These are phyloP conservation scores for Teratosphaeria zuluensis DNA, from an alignment of 2,329 filamentous ascomycete genomes.

Conservation along the genomic window DNA sequence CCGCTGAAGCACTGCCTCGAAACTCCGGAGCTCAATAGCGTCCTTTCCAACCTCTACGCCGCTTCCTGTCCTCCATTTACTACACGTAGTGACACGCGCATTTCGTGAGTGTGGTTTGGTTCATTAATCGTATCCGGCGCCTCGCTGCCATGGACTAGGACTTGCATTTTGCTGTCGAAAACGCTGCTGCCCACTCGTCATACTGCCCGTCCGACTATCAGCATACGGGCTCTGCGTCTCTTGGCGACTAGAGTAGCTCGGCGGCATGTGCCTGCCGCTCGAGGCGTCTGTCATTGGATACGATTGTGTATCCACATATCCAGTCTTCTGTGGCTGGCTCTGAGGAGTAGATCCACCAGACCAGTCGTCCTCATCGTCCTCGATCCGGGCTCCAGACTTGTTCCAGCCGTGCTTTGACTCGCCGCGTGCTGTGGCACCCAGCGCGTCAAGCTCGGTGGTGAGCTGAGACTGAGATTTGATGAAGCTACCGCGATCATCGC, in stretches of 20 bases:
- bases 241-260: constrained; percentile 21
- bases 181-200: constrained; percentile 7
- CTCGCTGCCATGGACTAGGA: constrained; percentile 55
- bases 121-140: constrained; percentile 52
- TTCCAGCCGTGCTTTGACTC: constrained; percentile 50
- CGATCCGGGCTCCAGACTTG: constrained; percentile 48
- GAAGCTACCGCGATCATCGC: constrained; percentile 89
- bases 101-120: not conserved
- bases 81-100: not conserved
- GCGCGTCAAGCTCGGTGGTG: constrained; percentile 79
- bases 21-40: not conserved
- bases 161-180: constrained; percentile 36
- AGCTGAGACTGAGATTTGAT: constrained; percentile 87
- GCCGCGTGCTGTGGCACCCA: constrained; percentile 79
- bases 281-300: constrained; percentile 25
- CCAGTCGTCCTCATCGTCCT: constrained; percentile 59
- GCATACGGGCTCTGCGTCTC: constrained; percentile 16
- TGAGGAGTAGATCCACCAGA: constrained; percentile 41
- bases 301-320: constrained; percentile 37
- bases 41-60: not conserved
- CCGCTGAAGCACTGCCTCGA: not conserved
- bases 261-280: constrained; percentile 29
- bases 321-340: constrained; percentile 28
- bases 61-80: not conserved
- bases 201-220: constrained; percentile 20